Evolutionary conservation across 129 eudicot species (phyloP).

Genomic region (Solidago caesia): DNA sequence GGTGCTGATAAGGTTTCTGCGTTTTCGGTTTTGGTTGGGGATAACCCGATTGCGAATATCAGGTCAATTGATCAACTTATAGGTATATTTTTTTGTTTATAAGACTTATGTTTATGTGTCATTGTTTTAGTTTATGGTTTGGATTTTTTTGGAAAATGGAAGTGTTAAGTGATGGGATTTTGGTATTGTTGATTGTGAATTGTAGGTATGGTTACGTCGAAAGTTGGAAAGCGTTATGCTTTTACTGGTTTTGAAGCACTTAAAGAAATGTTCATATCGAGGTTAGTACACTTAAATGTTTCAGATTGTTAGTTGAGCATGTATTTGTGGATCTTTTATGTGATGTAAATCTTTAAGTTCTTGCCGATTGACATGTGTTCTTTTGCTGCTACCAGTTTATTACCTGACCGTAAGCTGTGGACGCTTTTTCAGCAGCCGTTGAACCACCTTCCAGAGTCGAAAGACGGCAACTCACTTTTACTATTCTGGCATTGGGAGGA

Average conservation of each 20-base stretch:
- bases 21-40: conserved; percentile 84
- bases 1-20: conserved; percentile 97
- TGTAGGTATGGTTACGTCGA: conserved; percentile 97
- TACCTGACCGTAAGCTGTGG: conserved; percentile 94
- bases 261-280: conserved; percentile 80
- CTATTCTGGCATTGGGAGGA: conserved; percentile 99
- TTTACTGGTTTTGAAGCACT: conserved; percentile 89
- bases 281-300: conserved; percentile 31
- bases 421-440: conserved; percentile 85
- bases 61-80: conserved; percentile 75
- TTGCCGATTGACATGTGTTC: conserved; percentile 6
- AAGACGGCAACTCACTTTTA: conserved; percentile 82
- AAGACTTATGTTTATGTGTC: neutral
- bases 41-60: conserved; percentile 81
- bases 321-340: neutral
- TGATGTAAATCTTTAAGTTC: neutral
- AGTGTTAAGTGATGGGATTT: neutral
- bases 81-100: conserved; percentile 41
- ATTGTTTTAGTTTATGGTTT: neutral
- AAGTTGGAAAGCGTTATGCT: conserved; percentile 98
- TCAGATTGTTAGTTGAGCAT: conserved; percentile 3
- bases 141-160: neutral
- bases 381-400: conserved; percentile 47
- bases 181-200: neutral
- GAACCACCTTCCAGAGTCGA: conserved; percentile 76